Base-by-base conservation (phyloP, 805 yeast genomes). In the Sungouiella thailandica region DNA sequence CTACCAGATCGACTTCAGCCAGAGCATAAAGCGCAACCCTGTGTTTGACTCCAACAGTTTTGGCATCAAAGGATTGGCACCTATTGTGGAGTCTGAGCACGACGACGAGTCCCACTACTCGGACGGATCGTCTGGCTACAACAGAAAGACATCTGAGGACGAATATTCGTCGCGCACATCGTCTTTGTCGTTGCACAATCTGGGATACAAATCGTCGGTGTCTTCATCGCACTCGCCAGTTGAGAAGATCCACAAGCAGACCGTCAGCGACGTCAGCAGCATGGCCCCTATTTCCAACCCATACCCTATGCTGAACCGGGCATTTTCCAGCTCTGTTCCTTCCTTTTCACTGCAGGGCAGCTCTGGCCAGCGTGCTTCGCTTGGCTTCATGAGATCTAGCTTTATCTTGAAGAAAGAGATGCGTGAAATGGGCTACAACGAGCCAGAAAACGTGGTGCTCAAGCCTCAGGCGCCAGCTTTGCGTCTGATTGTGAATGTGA, bases 301-400 rank as follows among this genome's bases (percentile, higher is more conserved):
- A n/a, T n/a, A n/a, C n/a, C n/a, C 13, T 8, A 27, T 33, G n/a
- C 23, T 19, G 6, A 36, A 34, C 28, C 31, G 25, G 22, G 31
- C 36, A 23, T 39, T 31, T 24, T 41, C 39, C 41, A 28, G 35
- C 19, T 45, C 49, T 4, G 37, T 43, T 5, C 43, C 48, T n/a
- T 39, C 46, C 4, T 41, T 47, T 30, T 27, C 33, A 13, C 26
- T 41, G 24, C 26, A 20, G 15, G 22, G 16, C 14, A 25, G 31
- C 16, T 13, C 27, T 9, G 42, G 44, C 3, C 43, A 35, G 28
- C 49, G 65, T 30, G 70, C 64, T 18, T 65, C 71, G 2, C 39
- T 58, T 31, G 72, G 72, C 0, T 66, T 66, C 44, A 66, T 66
- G 71, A 60, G 65, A 49, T 53, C 62, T 32, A 59, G 68, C 25